A percentile compares a stretch with the other conserved stretches of the same genome.
Conservation (phyloP, 2,329 filamentous ascomycete species). For the Lachnellula hyalina region DNA sequence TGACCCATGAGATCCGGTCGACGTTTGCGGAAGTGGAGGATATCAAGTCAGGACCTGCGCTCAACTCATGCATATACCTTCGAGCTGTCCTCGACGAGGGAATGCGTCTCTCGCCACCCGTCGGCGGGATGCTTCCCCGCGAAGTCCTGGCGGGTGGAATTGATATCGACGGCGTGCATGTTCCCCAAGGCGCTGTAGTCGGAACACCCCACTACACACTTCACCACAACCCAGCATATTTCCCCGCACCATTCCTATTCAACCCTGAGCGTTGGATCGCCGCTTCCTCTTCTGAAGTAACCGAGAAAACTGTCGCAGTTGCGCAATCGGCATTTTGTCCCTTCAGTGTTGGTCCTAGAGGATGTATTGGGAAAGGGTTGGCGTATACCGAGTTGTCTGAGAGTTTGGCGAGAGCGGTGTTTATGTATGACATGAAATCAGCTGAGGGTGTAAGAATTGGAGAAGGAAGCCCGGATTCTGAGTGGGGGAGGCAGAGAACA, state of each 20-base stretch:
- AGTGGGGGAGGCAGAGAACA: conserved; percentile 49
- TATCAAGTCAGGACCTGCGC: conserved; percentile 22
- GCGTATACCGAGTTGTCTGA: conserved; percentile 23
- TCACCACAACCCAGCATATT: conserved; percentile 41
- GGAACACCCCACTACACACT: conserved; percentile 41
- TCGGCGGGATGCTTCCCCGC: conserved; percentile 21
- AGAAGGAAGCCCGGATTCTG: conserved; percentile 44
- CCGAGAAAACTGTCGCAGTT: not conserved
- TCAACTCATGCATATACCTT: conserved; percentile 36
- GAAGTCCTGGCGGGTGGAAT: conserved; percentile 22
- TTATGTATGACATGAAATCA: conserved; percentile 21
- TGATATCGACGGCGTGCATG: conserved; percentile 24
- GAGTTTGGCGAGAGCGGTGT: conserved; percentile 18
- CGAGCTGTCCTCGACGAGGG: conserved; percentile 37
- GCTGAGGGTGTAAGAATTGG: conserved; percentile 39
- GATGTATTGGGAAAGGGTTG: conserved; percentile 26
- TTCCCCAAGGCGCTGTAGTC: conserved; percentile 38
- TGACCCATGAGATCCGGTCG: conserved; percentile 19
- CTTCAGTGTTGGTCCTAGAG: conserved; percentile 24
- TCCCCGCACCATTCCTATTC: conserved; percentile 36
- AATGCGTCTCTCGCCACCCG: conserved; percentile 26
- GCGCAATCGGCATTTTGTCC: conserved; percentile 21
- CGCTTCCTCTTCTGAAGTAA: not conserved
- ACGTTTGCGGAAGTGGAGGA: conserved; percentile 27
- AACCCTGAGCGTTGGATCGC: conserved; percentile 43